Evolutionary conservation across 139 green algal genomes (phyloP).

Genomic region (Chlorella ohadii): DNA sequence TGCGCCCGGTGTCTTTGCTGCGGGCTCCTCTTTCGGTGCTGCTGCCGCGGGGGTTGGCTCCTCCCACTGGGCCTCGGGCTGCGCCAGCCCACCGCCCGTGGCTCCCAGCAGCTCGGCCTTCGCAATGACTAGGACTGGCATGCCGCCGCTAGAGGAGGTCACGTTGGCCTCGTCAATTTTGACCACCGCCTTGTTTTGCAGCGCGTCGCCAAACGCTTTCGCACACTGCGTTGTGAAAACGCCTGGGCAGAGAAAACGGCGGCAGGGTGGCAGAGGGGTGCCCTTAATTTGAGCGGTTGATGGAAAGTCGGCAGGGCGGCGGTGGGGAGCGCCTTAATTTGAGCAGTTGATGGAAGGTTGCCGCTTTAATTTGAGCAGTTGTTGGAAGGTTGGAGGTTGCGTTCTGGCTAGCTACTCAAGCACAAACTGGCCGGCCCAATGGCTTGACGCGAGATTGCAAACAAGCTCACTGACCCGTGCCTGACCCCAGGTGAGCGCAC

Average conservation of each 20-base stretch:
- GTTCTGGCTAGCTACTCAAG: no score
- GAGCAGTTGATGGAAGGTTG: no score
- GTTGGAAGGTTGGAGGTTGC: no score
- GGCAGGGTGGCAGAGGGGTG: neutral
- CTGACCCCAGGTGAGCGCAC: no score
- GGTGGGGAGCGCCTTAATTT: no score
- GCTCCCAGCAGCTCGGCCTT: conserved; percentile 27
- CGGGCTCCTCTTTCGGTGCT: neutral
- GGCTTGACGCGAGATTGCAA: no score
- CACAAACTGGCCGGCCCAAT: no score
- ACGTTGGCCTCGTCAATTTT: conserved; percentile 38
- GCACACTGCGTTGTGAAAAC: conserved; percentile 22
- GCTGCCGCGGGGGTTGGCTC: neutral
- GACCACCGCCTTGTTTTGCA: conserved; percentile 38
- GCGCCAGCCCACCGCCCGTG: neutral
- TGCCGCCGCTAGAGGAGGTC: neutral
- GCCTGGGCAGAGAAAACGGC: neutral
- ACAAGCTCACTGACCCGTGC: no score
- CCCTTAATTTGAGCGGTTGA: no score
- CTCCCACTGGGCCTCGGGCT: no score
- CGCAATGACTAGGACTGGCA: conserved; percentile 46
- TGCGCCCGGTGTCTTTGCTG: conserved; percentile 14
- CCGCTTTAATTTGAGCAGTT: no score
- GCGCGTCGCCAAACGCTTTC: conserved; percentile 9
- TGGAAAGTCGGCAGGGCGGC: no score